phyloP scores from a whole-genome alignment of 257 asterid genomes.

The Petunia secreta region DNA sequence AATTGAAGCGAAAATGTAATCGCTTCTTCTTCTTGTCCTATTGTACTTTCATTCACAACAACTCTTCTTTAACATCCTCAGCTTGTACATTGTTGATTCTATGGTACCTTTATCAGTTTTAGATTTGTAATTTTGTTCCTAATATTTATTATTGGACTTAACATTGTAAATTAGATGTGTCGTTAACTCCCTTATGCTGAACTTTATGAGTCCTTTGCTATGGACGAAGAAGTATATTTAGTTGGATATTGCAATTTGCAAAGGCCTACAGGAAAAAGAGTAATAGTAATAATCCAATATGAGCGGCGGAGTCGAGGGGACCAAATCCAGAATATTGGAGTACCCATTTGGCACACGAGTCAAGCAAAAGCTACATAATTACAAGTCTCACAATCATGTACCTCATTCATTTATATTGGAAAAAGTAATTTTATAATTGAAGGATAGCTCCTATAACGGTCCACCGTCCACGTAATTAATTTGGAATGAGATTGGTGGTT shows the following conservation, averaged over 20 bases:
- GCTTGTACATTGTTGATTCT: no score
- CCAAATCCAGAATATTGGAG: constrained; percentile 13
- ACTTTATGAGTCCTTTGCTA: not conserved
- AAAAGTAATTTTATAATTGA: no score
- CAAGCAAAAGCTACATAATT: not conserved
- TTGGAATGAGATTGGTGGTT: not conserved
- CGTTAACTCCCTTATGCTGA: not conserved
- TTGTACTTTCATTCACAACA: no score
- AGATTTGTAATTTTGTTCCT: not conserved
- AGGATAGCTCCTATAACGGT: no score
- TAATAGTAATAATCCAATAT: not conserved
- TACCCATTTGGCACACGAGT: constrained; percentile 14
- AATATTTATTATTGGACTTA: no score
- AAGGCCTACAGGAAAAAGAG: not conserved
- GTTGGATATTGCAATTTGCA: not conserved
- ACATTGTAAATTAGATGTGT: not conserved
- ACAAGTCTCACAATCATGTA: not conserved
- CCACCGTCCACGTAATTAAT: not conserved
- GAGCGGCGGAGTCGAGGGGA: not conserved
- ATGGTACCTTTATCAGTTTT: no score
- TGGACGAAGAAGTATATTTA: not conserved
- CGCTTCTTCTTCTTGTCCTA: no score
- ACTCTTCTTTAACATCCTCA: no score
- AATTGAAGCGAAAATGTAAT: no score
- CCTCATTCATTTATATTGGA: not conserved